Conservation (phyloP, 495 filamentous ascomycete species). For the Aspergillus incahuasiensis region DNA sequence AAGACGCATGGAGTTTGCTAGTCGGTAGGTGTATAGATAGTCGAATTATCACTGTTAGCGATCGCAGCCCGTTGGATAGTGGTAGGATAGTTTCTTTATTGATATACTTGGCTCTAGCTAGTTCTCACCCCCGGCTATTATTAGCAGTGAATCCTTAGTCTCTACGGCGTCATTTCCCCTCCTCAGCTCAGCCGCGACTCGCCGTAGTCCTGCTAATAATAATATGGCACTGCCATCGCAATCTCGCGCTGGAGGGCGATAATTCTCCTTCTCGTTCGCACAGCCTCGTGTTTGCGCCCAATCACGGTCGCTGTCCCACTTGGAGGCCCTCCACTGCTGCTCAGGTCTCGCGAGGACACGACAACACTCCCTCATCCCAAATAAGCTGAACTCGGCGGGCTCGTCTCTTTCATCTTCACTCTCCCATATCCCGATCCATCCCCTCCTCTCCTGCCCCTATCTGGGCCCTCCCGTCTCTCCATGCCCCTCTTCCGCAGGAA, state of each 20-base stretch:
- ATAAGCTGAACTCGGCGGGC: background rate
- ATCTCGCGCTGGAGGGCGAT: background rate
- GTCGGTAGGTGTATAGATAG: background rate
- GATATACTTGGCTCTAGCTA: background rate
- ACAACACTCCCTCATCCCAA: background rate
- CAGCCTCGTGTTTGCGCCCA: constrained; percentile 15
- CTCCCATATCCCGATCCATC: background rate
- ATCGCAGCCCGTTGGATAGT: constrained; percentile 1
- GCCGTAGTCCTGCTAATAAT: background rate
- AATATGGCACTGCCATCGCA: background rate
- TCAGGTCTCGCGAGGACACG: background rate
- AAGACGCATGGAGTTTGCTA: constrained; percentile 79
- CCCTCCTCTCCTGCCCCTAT: background rate
- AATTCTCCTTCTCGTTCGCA: constrained; percentile 2
- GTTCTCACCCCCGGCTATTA: background rate
- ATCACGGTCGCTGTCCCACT: constrained; percentile 13
- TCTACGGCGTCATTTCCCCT: constrained; percentile 2
- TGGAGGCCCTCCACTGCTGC: constrained; percentile 1
- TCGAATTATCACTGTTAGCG: background rate
- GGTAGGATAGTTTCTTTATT: background rate
- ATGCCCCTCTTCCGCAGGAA: constrained; percentile 35
- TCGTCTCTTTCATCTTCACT: constrained; percentile 1
- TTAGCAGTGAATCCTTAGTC: background rate
- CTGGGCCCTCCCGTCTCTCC: constrained; percentile 15
- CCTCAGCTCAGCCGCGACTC: background rate